These are phyloP conservation scores for Metarhizium robertsii DNA, from an alignment of 2,329 filamentous ascomycete species.

Conservation along the genomic window DNA sequence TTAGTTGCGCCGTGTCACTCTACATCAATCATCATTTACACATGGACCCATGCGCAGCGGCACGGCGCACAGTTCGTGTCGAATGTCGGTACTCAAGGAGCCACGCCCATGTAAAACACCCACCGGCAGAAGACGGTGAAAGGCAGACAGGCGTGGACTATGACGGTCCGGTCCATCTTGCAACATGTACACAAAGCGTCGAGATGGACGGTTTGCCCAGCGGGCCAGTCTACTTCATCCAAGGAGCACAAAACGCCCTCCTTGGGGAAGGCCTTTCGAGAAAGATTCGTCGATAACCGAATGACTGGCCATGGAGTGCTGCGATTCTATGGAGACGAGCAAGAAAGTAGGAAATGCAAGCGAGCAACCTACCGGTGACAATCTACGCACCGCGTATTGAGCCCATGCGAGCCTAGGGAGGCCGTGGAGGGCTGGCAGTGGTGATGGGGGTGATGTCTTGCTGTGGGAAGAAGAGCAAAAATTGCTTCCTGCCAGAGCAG, in stretches of 20 bases:
- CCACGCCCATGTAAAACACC: slow-evolving; percentile 34
- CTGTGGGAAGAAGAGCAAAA: neutral
- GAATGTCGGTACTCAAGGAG: slow-evolving; percentile 41
- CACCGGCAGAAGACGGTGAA: slow-evolving; percentile 2
- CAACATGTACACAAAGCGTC: slow-evolving; percentile 18
- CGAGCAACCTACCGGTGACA: neutral
- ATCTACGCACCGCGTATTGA: neutral
- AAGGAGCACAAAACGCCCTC: slow-evolving; percentile 26
- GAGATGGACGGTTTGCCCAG: slow-evolving; percentile 3
- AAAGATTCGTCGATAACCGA: slow-evolving; percentile 25
- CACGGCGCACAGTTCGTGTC: neutral
- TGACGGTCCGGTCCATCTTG: slow-evolving; percentile 41
- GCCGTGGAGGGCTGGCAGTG: neutral
- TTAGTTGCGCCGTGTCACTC: no score
- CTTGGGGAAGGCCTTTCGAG: slow-evolving; percentile 23
- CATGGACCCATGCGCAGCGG: no score
- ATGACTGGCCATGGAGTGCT: slow-evolving; percentile 22
- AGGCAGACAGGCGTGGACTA: slow-evolving; percentile 39
- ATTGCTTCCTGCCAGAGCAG: no score
- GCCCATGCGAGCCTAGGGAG: neutral
- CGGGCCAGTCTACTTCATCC: slow-evolving; percentile 27
- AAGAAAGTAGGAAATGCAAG: neutral
- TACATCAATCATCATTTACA: no score
- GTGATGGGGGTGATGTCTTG: neutral
- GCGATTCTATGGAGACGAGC: slow-evolving; percentile 7